A percentile compares a stretch with the other conserved stretches of the same genome.
These are phyloP conservation scores for Lenwebbia sp. DNA, from an alignment of 345 rosid genomes.

Conservation along the genomic window DNA sequence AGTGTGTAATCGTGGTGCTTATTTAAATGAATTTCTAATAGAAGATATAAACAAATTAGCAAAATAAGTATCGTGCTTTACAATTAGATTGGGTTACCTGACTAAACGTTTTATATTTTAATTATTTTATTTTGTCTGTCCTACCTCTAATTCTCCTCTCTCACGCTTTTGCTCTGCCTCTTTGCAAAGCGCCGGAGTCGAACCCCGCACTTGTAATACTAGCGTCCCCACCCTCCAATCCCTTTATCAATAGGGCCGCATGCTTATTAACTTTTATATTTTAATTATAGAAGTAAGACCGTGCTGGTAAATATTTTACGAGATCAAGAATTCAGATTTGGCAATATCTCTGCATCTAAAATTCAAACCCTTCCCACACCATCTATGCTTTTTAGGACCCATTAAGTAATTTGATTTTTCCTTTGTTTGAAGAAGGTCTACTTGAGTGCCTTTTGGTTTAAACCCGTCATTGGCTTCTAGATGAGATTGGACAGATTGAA, in stretches of 20 bases:
- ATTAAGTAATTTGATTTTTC: neutral
- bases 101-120: neutral
- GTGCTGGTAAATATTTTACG: too few relatives aligned
- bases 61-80: neutral
- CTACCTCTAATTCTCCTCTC: too few relatives aligned
- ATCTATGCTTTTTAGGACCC: neutral
- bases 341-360: neutral
- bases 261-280: too few relatives aligned
- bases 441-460: neutral
- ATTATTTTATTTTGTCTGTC: too few relatives aligned
- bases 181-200: too few relatives aligned
- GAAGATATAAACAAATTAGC: neutral
- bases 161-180: too few relatives aligned
- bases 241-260: too few relatives aligned
- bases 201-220: too few relatives aligned
- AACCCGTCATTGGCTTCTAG: neutral
- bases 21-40: neutral
- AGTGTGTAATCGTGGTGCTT: too few relatives aligned
- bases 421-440: neutral
- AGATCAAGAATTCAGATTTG: too few relatives aligned
- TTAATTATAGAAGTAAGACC: too few relatives aligned
- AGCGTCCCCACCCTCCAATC: too few relatives aligned
- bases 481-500: neutral
- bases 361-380: neutral
- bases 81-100: neutral